phyloP scores from a whole-genome alignment of 2,329 filamentous ascomycete genomes.

The Byssochlamys sp. region DNA sequence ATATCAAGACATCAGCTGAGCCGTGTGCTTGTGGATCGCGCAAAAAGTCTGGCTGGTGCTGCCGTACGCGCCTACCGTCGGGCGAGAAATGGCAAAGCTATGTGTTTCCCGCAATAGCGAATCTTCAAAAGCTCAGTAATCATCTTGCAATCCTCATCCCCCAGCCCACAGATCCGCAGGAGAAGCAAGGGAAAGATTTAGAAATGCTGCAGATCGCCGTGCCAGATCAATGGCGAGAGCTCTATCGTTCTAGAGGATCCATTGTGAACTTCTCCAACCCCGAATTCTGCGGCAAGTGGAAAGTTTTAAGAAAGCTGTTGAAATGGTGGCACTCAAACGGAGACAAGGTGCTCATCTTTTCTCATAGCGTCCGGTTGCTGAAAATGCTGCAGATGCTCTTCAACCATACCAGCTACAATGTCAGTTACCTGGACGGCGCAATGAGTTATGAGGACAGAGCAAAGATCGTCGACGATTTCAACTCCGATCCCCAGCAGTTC shows the following conservation, averaged over 20 bases:
- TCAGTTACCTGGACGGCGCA: slow-evolving; percentile 80
- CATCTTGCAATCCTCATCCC: slow-evolving; percentile 86
- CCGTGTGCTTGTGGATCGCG: slow-evolving; percentile 60
- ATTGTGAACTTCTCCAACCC: slow-evolving; percentile 74
- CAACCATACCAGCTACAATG: slow-evolving; percentile 76
- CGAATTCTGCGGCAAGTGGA: slow-evolving; percentile 95
- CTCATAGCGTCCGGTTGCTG: slow-evolving; percentile 76
- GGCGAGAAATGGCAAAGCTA: slow-evolving; percentile 62
- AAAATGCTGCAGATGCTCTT: slow-evolving; percentile 79
- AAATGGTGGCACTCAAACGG: slow-evolving; percentile 82
- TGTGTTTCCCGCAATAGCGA: slow-evolving; percentile 76
- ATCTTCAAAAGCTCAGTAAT: slow-evolving; percentile 79
- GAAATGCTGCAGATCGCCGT: slow-evolving; percentile 63
- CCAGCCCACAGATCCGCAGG: slow-evolving; percentile 49
- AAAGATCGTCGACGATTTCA: slow-evolving; percentile 78
- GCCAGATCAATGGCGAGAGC: slow-evolving; percentile 62
- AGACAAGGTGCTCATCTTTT: slow-evolving; percentile 93
- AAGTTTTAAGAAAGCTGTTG: slow-evolving; percentile 73
- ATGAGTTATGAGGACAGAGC: slow-evolving; percentile 77
- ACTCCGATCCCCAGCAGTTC: slow-evolving; percentile 75
- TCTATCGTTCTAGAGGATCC: slow-evolving; percentile 67
- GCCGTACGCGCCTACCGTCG: slow-evolving; percentile 50
- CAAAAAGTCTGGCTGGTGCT: slow-evolving; percentile 74
- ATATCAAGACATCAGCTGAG: slow-evolving; percentile 59
- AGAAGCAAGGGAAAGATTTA: slow-evolving; percentile 70